Evolutionary conservation across 73 alveolate species (phyloP).

Genomic region (Paramecium pentaurelia): DNA sequence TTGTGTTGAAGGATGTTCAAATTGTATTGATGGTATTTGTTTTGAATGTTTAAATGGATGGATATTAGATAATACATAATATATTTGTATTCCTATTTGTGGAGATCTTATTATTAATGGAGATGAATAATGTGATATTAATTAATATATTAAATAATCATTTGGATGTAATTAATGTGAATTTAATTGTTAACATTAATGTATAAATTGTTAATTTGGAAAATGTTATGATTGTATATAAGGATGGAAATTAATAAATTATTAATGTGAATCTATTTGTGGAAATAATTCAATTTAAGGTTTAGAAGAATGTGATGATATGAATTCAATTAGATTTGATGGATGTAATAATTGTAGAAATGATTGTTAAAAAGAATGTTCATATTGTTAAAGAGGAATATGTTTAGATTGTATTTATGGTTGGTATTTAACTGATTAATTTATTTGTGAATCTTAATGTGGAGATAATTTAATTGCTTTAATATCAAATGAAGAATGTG

Average conservation of each 20-base stretch:
- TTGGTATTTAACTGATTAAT: background rate
- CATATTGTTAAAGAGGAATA: background rate
- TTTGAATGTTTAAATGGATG: background rate
- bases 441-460: background rate
- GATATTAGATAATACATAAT: background rate
- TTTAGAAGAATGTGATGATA: background rate
- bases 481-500: background rate
- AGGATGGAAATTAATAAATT: background rate
- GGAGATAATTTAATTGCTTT: background rate
- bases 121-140: background rate
- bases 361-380: background rate
- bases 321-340: background rate
- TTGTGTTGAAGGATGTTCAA: background rate
- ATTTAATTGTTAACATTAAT: background rate
- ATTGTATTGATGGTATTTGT: constrained; percentile 1
- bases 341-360: background rate
- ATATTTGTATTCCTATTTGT: background rate
- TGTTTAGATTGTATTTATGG: background rate
- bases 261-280: background rate
- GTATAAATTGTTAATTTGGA: background rate
- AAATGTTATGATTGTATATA: background rate
- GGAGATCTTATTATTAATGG: background rate
- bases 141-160: background rate
- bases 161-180: background rate
- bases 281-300: background rate